A percentile compares a stretch with the other conserved stretches of the same genome.
phyloP scores from a whole-genome alignment of 805 yeast species.

The Candida ponderosae region DNA sequence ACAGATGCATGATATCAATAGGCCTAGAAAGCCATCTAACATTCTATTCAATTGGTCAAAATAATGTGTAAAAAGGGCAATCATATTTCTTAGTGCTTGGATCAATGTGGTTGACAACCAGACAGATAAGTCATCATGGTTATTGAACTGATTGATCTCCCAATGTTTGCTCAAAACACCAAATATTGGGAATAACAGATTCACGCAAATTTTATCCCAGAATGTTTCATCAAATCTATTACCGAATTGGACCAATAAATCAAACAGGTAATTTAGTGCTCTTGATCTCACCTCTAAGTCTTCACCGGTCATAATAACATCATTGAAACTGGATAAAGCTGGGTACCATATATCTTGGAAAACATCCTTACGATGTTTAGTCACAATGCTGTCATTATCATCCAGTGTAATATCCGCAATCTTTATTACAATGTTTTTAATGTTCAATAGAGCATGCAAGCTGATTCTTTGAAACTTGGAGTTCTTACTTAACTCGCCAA shows the following conservation, averaged over 20 bases:
- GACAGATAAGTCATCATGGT: conserved; percentile 81
- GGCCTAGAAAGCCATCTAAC: conserved; percentile 70
- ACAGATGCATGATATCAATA: conserved; percentile 82
- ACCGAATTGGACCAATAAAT: conserved; percentile 73
- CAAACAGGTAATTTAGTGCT: conserved; percentile 79
- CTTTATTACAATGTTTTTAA: conserved; percentile 52
- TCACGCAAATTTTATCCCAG: conserved; percentile 77
- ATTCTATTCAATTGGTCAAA: conserved; percentile 68
- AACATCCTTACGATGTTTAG: conserved; percentile 29
- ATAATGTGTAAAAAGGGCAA: conserved; percentile 74
- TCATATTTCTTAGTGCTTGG: conserved; percentile 87
- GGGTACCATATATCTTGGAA: conserved; percentile 76
- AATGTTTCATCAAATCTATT: conserved; percentile 61
- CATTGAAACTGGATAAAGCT: conserved; percentile 75
- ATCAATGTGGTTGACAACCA: conserved; percentile 96
- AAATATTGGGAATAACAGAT: conserved; percentile 85
- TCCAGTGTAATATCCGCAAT: conserved; percentile 40
- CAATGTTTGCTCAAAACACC: conserved; percentile 69
- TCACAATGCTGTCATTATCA: conserved; percentile 13
- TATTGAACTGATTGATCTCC: conserved; percentile 57
- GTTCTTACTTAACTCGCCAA: conserved; percentile 79
- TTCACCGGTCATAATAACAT: conserved; percentile 85
- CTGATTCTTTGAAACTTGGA: conserved; percentile 73
- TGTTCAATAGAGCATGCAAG: conserved; percentile 69
- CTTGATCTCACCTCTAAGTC: conserved; percentile 91